These are phyloP conservation scores for Globisporangium okanoganense DNA, from an alignment of 352 stramenopile genomes.

Conservation along the genomic window DNA sequence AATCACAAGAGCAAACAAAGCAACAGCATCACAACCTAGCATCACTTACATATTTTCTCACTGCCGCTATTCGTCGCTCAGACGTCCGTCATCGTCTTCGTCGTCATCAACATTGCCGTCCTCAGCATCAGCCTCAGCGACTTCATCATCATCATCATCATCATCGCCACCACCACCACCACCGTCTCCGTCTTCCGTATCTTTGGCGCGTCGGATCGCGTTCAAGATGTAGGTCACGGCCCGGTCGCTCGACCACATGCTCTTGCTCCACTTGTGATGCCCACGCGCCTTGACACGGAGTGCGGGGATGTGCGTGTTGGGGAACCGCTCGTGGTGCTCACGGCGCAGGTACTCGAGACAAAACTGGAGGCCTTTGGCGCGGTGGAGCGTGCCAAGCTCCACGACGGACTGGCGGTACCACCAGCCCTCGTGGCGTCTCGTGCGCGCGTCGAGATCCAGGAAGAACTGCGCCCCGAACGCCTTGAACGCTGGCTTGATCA, in stretches of 20 bases:
- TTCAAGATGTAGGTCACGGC: slow-evolving; percentile 6
- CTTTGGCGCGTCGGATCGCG: slow-evolving; percentile 17
- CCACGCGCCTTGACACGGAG: not conserved
- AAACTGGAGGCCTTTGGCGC: slow-evolving; percentile 8
- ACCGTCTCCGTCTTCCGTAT: not conserved
- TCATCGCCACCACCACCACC: not conserved
- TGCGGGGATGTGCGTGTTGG: slow-evolving; percentile 2
- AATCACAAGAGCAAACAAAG: not conserved
- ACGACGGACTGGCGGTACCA: slow-evolving; percentile 18
- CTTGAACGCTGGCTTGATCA: slow-evolving; percentile 19
- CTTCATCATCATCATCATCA: not conserved
- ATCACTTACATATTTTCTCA: not conserved
- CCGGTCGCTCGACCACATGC: slow-evolving; percentile 27
- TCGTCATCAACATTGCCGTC: not conserved
- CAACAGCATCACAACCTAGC: too few relatives aligned
- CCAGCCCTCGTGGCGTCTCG: slow-evolving; percentile 21
- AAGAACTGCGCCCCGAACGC: slow-evolving; percentile 27
- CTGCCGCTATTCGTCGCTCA: not conserved
- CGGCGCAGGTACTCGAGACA: slow-evolving; percentile 26
- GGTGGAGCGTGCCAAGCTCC: slow-evolving; percentile 19
- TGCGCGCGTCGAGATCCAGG: slow-evolving; percentile 18
- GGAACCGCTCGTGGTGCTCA: slow-evolving; percentile 21
- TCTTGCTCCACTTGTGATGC: slow-evolving; percentile 21
- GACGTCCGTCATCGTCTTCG: not conserved
- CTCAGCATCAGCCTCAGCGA: not conserved